Conservation (phyloP, 1,139 yeast genomes). For the Pichia sp. region DNA sequence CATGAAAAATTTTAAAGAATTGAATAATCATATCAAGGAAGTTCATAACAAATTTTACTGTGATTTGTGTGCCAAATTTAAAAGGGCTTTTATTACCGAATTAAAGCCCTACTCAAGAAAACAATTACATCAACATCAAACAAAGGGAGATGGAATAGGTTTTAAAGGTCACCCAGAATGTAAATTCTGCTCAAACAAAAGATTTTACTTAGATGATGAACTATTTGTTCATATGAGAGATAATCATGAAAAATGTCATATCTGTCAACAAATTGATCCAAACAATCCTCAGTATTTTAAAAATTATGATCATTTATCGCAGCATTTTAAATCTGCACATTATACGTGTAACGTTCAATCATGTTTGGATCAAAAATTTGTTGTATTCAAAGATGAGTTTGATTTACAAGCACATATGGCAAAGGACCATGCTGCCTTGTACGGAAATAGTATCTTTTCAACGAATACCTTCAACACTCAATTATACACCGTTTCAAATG, state of each 20-base stretch:
- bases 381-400: constrained; percentile 81
- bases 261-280: constrained; percentile 71
- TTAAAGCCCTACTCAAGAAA: constrained; percentile 54
- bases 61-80: constrained; percentile 65
- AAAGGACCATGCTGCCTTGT: constrained; percentile 64
- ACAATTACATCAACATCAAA: constrained; percentile 64
- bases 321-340: constrained; percentile 70
- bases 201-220: constrained; percentile 90
- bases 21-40: constrained; percentile 58
- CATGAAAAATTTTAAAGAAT: constrained; percentile 42
- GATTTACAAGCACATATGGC: constrained; percentile 87
- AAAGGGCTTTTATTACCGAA: constrained; percentile 73
- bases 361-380: constrained; percentile 87
- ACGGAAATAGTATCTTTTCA: constrained; percentile 39
- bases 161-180: constrained; percentile 90
- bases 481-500: constrained; percentile 42
- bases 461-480: constrained; percentile 52
- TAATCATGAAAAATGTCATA: constrained; percentile 80
- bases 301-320: constrained; percentile 65
- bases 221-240: constrained; percentile 76
- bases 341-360: constrained; percentile 70
- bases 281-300: constrained; percentile 69
- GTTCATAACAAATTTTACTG: constrained; percentile 64
- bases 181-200: constrained; percentile 63
- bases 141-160: constrained; percentile 62